Evolutionary conservation across 1,139 yeast species (phyloP), one percentile per base, ranked within the genome.

Genomic region (Geotrichum aggregatum): DNA sequence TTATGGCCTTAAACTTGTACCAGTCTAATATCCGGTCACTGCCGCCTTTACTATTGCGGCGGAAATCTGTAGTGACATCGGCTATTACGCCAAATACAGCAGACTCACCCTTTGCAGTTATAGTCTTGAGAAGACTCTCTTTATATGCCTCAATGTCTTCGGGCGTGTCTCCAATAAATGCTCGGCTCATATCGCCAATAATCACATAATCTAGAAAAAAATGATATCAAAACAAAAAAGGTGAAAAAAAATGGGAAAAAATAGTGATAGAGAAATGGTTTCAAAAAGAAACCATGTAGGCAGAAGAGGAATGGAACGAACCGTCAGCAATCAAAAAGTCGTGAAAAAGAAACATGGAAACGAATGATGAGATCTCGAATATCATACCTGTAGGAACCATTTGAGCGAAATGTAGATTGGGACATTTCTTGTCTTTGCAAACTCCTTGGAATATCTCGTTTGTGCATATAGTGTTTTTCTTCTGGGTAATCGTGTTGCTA

Each of bases 341-440:
- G 42, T 7, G 31, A 31, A 38, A 4, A 40, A 31, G 10, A 19
- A 38, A 26, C 16, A 39, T 35, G 28, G 13, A 34, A 42, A 48
- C 30, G 13, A 44, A n/a, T 42, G 11, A 42, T 19, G 44, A 35
- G 22, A 44, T 18, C 3, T 3, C 13, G n/a, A 40, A 39, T 18
- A 22, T 52, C 62, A 51, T 58, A 63, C 66, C 66, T 31, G 57
- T 47, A 16, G 56, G 46, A 19, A 46, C 49, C 41, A 64, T 61
- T 36, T 67, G 68, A 13, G 49, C 44, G 47, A 63, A 61, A 58
- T 70, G 73, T 14, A 65, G 54, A 44, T 50, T 51, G n/a, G 35
- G 42, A 54, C 72, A 70, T 22, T 52, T 50, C 19, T 49, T 45
- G 28, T 57, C 59, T 19, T 30, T 47, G 46, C 72, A 68, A 6